Percentiles rank a stretch among this genome's conserved stretches.
These are phyloP conservation scores for Tilletia horrida DNA, from an alignment of 1,284 basidiomycete species.

Conservation along the genomic window DNA sequence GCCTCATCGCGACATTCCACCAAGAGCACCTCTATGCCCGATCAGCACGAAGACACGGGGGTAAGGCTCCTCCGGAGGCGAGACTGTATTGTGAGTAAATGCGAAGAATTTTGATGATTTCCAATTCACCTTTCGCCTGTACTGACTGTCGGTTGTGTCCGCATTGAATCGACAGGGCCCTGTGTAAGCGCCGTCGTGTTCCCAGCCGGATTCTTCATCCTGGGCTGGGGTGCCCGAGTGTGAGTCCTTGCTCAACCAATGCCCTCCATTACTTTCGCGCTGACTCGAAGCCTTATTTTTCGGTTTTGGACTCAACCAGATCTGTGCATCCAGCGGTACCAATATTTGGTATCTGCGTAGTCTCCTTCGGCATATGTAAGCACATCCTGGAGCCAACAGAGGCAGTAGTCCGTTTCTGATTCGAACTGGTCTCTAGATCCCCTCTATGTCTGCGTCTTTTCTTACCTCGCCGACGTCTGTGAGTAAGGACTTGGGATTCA, in stretches of 20 bases:
- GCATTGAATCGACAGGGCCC: slow-evolving; percentile 2
- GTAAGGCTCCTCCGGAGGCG: slow-evolving; percentile 55
- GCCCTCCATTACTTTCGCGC: no score
- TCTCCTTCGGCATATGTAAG: slow-evolving; percentile 35
- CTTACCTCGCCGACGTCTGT: slow-evolving; percentile 39
- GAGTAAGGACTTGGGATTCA: slow-evolving; percentile 33
- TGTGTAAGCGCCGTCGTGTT: slow-evolving; percentile 35
- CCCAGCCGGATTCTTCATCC: slow-evolving; percentile 39
- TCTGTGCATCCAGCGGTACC: slow-evolving; percentile 29
- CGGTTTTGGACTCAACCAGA: background rate
- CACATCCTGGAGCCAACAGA: slow-evolving; percentile 12
- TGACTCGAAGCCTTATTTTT: no score
- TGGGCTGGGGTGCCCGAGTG: slow-evolving; percentile 33
- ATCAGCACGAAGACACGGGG: slow-evolving; percentile 30
- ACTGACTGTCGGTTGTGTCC: background rate
- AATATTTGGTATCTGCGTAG: slow-evolving; percentile 22
- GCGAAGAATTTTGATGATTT: background rate
- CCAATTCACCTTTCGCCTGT: background rate
- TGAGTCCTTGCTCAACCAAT: slow-evolving; percentile 10
- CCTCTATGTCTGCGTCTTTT: slow-evolving; percentile 28
- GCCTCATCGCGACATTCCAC: slow-evolving; percentile 65
- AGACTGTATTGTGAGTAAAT: slow-evolving; percentile 53
- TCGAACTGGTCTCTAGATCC: background rate
- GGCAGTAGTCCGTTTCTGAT: background rate
- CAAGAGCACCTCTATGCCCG: slow-evolving; percentile 40